Evolutionary conservation across 345 rosid genomes (phyloP), one percentile per base, ranked within the genome.

Genomic region (Arabis alpina): DNA sequence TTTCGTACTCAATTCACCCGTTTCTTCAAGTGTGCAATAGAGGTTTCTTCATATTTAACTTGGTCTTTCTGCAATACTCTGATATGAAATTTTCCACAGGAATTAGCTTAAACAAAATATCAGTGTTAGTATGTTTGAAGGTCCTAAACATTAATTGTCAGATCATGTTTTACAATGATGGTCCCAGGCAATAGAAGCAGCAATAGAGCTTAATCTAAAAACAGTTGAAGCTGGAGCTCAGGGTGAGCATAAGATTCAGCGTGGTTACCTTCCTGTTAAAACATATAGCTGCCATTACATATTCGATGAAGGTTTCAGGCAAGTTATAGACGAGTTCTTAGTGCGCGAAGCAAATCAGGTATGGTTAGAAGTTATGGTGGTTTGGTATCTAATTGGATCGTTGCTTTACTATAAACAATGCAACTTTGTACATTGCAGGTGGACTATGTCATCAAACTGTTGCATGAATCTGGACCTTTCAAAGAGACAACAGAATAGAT

Each of bases 171-270:
- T 45, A 43, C 70, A 11, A 25, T 66, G 61, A 48, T 24, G 66
- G 12, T 51, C 12, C 15, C 79, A 92, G 98, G 98, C 96, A 54
- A 92, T 92, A 41, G 98, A 92, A 82, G 98, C 96, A 57, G 98
- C 92, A 1, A 89, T 92, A 41, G 96, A 92, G 67, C 87, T 89
- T 61, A 75, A 84, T 73, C 80, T 92, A 11, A 80, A 69, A 32
- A 83, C 96, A 1, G 98, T 93, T 13, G 98, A 93, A 80, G 98
- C 98, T 4, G 97, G 98, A 79, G 98, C 98, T 60, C 98, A 93
- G 68, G 98, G 98, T 9, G 98, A 93, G 78, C 98, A 93, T 67
- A 93, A 93, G 80, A 87, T 93, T 67, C 96, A 89, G 65, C 88
- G 98, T 0, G 98, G 98, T 42, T 93, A 89, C 79, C 71, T 91